Evolutionary conservation across 225 moss, liverwort and hornwort species (phyloP), one percentile per base, ranked within the genome.

Genomic region (Pleurozium schreberi): DNA sequence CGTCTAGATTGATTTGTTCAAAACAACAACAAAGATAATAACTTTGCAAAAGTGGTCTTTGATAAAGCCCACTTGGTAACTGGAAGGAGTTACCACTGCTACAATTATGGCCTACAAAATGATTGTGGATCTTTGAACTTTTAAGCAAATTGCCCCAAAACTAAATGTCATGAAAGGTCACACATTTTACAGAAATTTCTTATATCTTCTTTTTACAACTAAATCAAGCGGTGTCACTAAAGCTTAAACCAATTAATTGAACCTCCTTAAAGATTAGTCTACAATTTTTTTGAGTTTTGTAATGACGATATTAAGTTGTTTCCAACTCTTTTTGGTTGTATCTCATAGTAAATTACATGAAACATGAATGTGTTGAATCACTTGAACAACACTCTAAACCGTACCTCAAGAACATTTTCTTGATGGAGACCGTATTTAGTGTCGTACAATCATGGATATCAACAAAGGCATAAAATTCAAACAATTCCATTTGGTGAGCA

Each of bases 401-500:
- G n/a, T n/a, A n/a, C 15, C 2, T 53, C 38, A 77, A 25, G 53
- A 23, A 53, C 5, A 34, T 34, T 36, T 76, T 76, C 22, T 52
- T 76, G 22, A 0, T 75, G 1, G 22, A 34, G 34, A 3, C 6
- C 0, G 4, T 55, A 77, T 22, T 38, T 3, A 76, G 4, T 2
- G 25, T 25, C 60, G 0, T 52, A 2, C 34, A 50, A 52, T 52
- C 8, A 52, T 1, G 5, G 8, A 75, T 21, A 34, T 75, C 21
- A 75, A 34, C 2, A 0, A 45, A 45, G 45, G 45, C 18, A 73
- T 45, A 12, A 19, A 12, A 28, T 19, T 47, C 31, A 76, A 52
- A 14, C 3, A 21, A 2, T 21, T 20, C 5, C 8, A 20, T 31
- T 1, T 0, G 2, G 1, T 11, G 4, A 0, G 18, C 10, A 34